Base-by-base conservation (phyloP, 2,329 filamentous ascomycete genomes). In the Pestalotiopsis fici region DNA sequence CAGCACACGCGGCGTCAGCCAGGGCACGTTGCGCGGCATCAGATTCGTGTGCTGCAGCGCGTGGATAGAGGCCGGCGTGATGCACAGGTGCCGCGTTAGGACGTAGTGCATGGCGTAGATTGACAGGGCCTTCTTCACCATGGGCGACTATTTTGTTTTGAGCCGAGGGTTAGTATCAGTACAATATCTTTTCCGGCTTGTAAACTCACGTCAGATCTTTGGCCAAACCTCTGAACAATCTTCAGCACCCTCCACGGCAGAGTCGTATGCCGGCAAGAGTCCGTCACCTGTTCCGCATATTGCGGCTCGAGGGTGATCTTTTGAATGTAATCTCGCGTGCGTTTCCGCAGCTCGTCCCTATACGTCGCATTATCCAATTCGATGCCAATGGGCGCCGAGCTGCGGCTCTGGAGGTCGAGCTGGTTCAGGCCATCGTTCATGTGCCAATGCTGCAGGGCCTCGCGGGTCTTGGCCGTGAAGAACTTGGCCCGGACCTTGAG, bases 61-160 rank as follows among this genome's bases (percentile, higher is more conserved):
- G 68, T 76, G 71, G 47, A 87, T 76, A 31, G 82, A 83, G 55
- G 77, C 74, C 6, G 74, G 74, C 9, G 86, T 87, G 39, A 88
- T 78, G 74, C 82, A 85, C 25, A 89, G 79, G 71, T 88, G 87
- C 4, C 83, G 82, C 5, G 84, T 83, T 78, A 88, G 83, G 69
- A 88, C 79, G 74, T 87, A 88, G 73, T 89, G 85, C 81, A 86
- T 86, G 56, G 83, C 83, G 75, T 88, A 87, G 62, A 88, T 84
- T 47, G 81, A 81, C 23, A 89, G 79, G 1, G 86, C 86, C 50
- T 82, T 81, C 73, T 83, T 84, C 57, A 87, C 86, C 72, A 88
- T 85, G 11, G 79, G 68, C 1, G 83, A 83, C 77, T 86, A 39
- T 9, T 61, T 11, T 35, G 3, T 11, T 15, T 63, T 3, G n/a